A percentile compares a stretch with the other conserved stretches of the same genome.
Evolutionary conservation across 208 protist species (phyloP).

Genomic region (Blastocrithidia nonstop): DNA sequence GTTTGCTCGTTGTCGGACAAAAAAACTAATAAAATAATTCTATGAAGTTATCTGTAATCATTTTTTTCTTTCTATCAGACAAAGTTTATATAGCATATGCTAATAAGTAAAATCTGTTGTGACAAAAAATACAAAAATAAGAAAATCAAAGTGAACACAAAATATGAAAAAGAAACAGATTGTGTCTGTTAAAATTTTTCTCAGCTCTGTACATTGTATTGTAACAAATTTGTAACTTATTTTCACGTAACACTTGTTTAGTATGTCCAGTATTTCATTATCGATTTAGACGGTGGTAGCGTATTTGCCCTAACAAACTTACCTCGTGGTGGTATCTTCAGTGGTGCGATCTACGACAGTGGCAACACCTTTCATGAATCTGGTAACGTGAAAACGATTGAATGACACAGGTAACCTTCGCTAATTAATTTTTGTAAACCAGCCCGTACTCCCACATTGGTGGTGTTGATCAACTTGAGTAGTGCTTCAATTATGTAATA

Average conservation of each 20-base stretch:
- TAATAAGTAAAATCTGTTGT: too few relatives aligned
- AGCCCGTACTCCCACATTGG: slow-evolving; percentile 22
- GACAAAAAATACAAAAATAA: slow-evolving; percentile 3
- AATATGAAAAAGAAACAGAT: slow-evolving; percentile 3
- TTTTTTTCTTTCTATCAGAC: too few relatives aligned
- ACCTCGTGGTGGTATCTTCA: slow-evolving; percentile 69
- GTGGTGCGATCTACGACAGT: slow-evolving; percentile 48
- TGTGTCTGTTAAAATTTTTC: not conserved
- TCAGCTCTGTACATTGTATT: too few relatives aligned
- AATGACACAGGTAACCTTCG: slow-evolving; percentile 54
- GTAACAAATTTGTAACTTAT: too few relatives aligned
- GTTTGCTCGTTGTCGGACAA: too few relatives aligned
- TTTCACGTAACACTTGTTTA: slow-evolving; percentile 16
- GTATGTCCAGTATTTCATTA: slow-evolving; percentile 78
- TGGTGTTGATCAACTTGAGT: slow-evolving; percentile 20
- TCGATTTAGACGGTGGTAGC: slow-evolving; percentile 19
- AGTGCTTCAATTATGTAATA: slow-evolving; percentile 78
- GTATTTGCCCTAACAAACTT: slow-evolving; percentile 47
- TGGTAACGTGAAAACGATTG: slow-evolving; percentile 27
- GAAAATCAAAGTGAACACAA: not conserved
- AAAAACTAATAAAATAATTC: too few relatives aligned
- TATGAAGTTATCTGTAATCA: too few relatives aligned
- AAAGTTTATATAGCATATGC: too few relatives aligned
- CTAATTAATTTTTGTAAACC: slow-evolving; percentile 23
- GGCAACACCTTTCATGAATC: slow-evolving; percentile 55